phyloP scores from a whole-genome alignment of 108 stramenopile species.

The Licmophora abbreviata region DNA sequence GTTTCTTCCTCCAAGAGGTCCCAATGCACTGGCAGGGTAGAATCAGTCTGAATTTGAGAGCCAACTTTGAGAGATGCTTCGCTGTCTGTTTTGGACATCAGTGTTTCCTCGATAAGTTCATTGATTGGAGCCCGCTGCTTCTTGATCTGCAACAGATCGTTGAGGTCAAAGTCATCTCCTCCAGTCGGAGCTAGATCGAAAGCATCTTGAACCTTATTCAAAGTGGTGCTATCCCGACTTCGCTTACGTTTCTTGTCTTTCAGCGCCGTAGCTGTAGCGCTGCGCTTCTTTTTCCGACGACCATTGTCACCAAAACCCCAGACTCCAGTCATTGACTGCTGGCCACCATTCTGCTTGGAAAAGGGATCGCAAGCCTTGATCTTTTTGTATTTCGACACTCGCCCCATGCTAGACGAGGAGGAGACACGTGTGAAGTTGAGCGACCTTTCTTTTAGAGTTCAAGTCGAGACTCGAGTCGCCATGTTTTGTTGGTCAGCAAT shows the following conservation, averaged over 20 bases:
- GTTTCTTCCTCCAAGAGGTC: neutral
- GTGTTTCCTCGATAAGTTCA: constrained; percentile 2
- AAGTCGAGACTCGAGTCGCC: too few species aligned
- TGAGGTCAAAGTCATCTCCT: constrained; percentile 47
- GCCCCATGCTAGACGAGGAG: constrained; percentile 48
- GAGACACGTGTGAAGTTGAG: too few species aligned
- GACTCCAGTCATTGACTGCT: constrained; percentile 10
- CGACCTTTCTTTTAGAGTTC: too few species aligned
- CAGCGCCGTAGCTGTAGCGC: constrained; percentile 23
- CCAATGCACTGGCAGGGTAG: too few species aligned
- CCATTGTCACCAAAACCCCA: constrained; percentile 51
- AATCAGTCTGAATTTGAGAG: too few species aligned
- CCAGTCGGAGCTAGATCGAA: constrained; percentile 37
- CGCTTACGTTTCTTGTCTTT: constrained; percentile 7
- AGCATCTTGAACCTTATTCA: constrained; percentile 11
- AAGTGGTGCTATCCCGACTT: neutral
- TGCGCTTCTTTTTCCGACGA: constrained; percentile 35
- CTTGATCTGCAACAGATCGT: constrained; percentile 37
- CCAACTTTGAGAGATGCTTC: too few species aligned
- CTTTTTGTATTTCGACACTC: constrained; percentile 60
- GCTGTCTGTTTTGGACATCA: too few species aligned
- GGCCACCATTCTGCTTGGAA: constrained; percentile 25
- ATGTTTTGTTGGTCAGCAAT: too few species aligned
- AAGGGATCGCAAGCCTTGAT: constrained; percentile 54
- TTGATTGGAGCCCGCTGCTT: constrained; percentile 2